Percentiles rank a stretch among this genome's conserved stretches.
Conservation (phyloP, 257 asterid genomes). For the Nicotiana tomentosiformis region DNA sequence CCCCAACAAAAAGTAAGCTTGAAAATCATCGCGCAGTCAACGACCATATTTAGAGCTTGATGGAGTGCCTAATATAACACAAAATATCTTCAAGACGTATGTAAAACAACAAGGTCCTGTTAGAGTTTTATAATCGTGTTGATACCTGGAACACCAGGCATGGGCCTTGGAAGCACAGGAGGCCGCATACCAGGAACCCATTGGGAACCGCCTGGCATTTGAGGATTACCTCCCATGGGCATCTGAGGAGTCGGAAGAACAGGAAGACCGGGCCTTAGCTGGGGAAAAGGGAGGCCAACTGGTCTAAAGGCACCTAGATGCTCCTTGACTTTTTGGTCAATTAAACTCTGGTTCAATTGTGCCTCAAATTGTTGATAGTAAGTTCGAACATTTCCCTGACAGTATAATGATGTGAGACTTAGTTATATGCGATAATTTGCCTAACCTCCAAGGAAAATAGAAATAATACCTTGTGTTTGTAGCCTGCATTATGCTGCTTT, state of each 20-base stretch:
- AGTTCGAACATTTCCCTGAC: constrained; percentile 81
- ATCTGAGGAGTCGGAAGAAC: constrained; percentile 42
- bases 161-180: constrained; percentile 70
- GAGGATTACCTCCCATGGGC: constrained; percentile 48
- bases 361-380: constrained; percentile 98
- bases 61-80: neutral
- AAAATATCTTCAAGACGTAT: neutral
- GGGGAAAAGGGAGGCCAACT: constrained; percentile 53
- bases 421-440: neutral
- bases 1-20: neutral
- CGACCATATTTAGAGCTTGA: neutral
- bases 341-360: constrained; percentile 83
- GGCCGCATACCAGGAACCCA: constrained; percentile 65
- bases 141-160: constrained; percentile 67
- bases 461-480: constrained; percentile 82
- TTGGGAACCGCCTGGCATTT: constrained; percentile 39
- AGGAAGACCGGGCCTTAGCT: constrained; percentile 68
- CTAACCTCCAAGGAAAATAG: neutral
- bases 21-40: neutral
- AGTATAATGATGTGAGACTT: constrained; percentile 10
- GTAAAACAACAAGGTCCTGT: neutral
- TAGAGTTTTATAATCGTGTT: neutral
- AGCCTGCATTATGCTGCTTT: constrained; percentile 94
- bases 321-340: constrained; percentile 93
- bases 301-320: constrained; percentile 91